Base-by-base conservation (phyloP, 441 rosid genomes). In the Rhodomyrtus psidioides region DNA sequence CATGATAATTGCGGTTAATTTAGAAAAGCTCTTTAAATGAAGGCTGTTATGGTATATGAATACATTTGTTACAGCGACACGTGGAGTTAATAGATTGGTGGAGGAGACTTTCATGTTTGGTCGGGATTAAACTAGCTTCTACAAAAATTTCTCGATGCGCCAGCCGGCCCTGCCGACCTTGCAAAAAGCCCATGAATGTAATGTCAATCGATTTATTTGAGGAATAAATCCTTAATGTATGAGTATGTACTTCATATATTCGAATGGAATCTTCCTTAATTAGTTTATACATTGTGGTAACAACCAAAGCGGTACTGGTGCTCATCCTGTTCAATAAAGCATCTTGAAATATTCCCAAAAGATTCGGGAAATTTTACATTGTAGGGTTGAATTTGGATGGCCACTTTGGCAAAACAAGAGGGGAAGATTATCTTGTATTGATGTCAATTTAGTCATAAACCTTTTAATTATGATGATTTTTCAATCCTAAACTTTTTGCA, bases 91-190 rank as follows among this genome's bases (percentile, higher is more conserved):
- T 5, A 0, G 79, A 70, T 70, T 10, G 79, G 79, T 70, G 0
- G n/a, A n/a, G n/a, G n/a, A 34, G 34, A 62, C 34, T 6, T 10
- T 9, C 12, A 1, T 1, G 2, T 34, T 0, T 10, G 6, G n/a
- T 70, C 0, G 0, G n/a, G 49, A 70, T 34, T 34, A 21, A 70
- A 70, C 7, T 39, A 21, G n/a, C 4, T 70, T 39, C 9, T 1
- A 34, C 5, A 34, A 39, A 39, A 65, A 9, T 65, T 65, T 65
- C 0, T 6, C 46, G 19, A 34, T 65, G 26, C 12, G 14, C 26
- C 7, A 0, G 26, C 4, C 8, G 23, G 34, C 4, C 44, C 44
- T 4, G 44, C 44, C 44, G 44, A 70, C 2, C 49, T 21, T 19
- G 10, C 79, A 70, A 70, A n/a, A 34, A 30, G 9, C 23, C 79